Conservation (phyloP, 345 rosid genomes). For the Jatropha curcas region DNA sequence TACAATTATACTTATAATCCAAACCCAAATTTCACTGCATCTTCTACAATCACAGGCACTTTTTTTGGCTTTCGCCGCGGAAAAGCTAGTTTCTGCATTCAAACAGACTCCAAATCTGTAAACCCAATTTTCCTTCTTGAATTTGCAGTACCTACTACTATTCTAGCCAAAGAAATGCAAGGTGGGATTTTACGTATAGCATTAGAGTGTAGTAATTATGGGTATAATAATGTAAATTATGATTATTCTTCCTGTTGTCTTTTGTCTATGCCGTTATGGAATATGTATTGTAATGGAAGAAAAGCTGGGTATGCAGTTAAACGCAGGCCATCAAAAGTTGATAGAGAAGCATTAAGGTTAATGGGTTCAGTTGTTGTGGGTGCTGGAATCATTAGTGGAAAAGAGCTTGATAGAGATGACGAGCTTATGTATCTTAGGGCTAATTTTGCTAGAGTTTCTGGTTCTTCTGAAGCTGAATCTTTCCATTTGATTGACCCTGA, state of each 20-base stretch:
- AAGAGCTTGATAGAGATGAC: constrained; percentile 46
- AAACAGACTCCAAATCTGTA: constrained; percentile 43
- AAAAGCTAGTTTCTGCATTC: constrained; percentile 60
- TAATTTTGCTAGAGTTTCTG: constrained; percentile 48
- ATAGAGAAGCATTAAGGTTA: constrained; percentile 44
- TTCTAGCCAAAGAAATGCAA: constrained; percentile 68
- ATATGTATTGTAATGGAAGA: constrained; percentile 66
- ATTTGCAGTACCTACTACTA: constrained; percentile 49
- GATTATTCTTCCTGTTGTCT: constrained; percentile 16
- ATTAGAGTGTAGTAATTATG: constrained; percentile 32
- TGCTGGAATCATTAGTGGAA: constrained; percentile 54
- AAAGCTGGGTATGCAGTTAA: constrained; percentile 65
- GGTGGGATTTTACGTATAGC: constrained; percentile 62
- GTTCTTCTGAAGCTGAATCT: constrained; percentile 56
- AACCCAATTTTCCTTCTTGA: constrained; percentile 54
- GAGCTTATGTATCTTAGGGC: constrained; percentile 71
- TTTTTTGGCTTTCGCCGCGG: constrained; percentile 62
- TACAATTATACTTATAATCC: constrained; percentile 11
- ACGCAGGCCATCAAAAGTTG: constrained; percentile 45
- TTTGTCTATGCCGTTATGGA: constrained; percentile 52
- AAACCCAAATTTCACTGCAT: constrained; percentile 20
- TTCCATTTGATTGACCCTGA: constrained; percentile 75
- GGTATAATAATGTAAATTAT: not conserved
- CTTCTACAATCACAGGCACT: constrained; percentile 58
- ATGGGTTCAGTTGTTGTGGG: constrained; percentile 57